phyloP scores from a whole-genome alignment of 2,329 filamentous ascomycete species.

The Claviceps sp. region DNA sequence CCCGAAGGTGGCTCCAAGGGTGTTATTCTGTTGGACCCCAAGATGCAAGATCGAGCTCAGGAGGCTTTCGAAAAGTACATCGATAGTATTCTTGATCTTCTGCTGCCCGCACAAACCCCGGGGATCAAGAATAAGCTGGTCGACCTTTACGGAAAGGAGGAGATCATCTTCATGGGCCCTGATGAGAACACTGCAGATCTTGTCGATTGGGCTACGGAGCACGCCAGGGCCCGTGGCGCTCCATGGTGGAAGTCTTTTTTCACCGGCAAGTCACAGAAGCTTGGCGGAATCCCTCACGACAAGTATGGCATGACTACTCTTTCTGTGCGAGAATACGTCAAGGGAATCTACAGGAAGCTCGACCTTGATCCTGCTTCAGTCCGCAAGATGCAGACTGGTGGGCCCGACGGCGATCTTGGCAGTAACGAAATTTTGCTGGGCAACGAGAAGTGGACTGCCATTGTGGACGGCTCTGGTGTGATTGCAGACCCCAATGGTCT shows the following conservation, averaged over 20 bases:
- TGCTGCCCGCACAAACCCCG: conserved; percentile 77
- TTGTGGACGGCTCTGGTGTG: conserved; percentile 94
- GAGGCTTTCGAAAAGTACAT: conserved; percentile 99
- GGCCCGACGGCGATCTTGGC: conserved; percentile 89
- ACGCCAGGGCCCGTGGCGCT: conserved; percentile 73
- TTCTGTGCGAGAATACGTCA: conserved; percentile 89
- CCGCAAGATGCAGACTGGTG: conserved; percentile 92
- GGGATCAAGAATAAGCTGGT: conserved; percentile 99
- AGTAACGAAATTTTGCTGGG: conserved; percentile 95
- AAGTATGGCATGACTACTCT: conserved; percentile 95
- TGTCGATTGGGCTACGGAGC: conserved; percentile 97
- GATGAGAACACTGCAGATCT: conserved; percentile 98
- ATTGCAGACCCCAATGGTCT: conserved; percentile 86
- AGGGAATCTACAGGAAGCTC: conserved; percentile 93
- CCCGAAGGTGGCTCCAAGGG: conserved; percentile 97
- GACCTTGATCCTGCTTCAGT: conserved; percentile 75
- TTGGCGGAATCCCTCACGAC: conserved; percentile 95
- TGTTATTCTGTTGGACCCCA: conserved; percentile 84
- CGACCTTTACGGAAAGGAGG: conserved; percentile 84
- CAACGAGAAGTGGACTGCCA: conserved; percentile 87
- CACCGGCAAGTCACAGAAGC: conserved; percentile 91
- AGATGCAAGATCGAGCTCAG: conserved; percentile 82
- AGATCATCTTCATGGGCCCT: conserved; percentile 97
- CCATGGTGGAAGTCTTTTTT: conserved; percentile 99
- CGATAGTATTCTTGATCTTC: conserved; percentile 90